Evolutionary conservation across 2,329 filamentous ascomycete species (phyloP).

Genomic region (Coccinonectria pachysandricola): DNA sequence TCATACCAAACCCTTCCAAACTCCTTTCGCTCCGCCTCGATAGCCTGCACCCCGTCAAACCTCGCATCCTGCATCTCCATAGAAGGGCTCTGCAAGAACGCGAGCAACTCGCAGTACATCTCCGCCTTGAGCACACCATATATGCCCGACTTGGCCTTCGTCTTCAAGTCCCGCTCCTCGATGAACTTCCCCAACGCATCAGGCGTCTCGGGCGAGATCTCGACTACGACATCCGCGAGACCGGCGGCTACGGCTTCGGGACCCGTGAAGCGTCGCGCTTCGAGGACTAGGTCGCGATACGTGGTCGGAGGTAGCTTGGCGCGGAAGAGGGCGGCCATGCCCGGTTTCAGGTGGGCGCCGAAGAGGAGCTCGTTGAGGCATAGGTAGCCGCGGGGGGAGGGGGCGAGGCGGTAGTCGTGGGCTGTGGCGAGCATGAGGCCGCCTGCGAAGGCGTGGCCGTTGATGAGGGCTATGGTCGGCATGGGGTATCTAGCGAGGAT

Average conservation of each 20-base stretch:
- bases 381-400: constrained; percentile 57
- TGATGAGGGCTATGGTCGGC: constrained; percentile 71
- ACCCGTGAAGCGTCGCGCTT: constrained; percentile 58
- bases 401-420: constrained; percentile 75
- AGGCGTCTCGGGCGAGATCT: too few species aligned
- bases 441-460: constrained; percentile 72
- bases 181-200: constrained; percentile 54
- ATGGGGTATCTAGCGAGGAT: constrained; percentile 53
- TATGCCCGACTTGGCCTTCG: constrained; percentile 53
- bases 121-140: constrained; percentile 66
- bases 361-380: constrained; percentile 79
- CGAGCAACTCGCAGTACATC: constrained; percentile 60
- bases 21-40: constrained; percentile 32
- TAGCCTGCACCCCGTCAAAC: constrained; percentile 30
- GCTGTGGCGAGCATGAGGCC: constrained; percentile 75
- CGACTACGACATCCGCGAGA: constrained; percentile 58
- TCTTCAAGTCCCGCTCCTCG: constrained; percentile 44
- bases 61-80: constrained; percentile 40
- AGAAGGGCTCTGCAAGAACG: constrained; percentile 41
- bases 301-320: constrained; percentile 49
- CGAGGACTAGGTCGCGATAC: constrained; percentile 59
- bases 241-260: constrained; percentile 53
- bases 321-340: constrained; percentile 67
- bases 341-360: constrained; percentile 60
- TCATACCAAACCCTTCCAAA: constrained; percentile 37